Conservation (phyloP, 805 yeast genomes). For the Saccharomycopsis fibuligera region DNA sequence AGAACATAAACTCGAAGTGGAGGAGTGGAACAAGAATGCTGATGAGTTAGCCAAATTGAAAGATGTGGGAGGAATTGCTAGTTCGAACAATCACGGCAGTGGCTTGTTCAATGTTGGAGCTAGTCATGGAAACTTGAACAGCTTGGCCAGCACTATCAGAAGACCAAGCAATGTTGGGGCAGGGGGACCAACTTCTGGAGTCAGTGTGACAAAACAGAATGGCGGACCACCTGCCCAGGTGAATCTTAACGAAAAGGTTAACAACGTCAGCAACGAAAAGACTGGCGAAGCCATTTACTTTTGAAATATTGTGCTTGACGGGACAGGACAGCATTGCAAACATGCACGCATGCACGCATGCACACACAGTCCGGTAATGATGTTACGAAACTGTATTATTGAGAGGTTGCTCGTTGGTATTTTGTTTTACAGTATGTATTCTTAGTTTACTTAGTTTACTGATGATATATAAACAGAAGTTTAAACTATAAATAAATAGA, state of each 20-base stretch:
- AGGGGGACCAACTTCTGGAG: neutral
- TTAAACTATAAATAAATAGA: no score
- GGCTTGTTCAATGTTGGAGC: neutral
- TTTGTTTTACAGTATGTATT: no score
- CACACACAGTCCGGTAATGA: no score
- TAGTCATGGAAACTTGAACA: neutral
- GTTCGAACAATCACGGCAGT: neutral
- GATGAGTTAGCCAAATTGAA: conserved; percentile 17
- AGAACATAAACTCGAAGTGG: conserved; percentile 65
- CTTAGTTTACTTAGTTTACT: no score
- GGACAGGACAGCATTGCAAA: no score
- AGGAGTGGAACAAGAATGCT: conserved; percentile 54
- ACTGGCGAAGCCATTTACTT: neutral
- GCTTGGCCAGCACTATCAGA: neutral
- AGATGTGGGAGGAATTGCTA: neutral
- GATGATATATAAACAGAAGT: no score
- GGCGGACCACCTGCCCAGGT: neutral
- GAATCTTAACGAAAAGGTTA: neutral
- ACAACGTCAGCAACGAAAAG: neutral
- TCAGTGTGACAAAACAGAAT: neutral
- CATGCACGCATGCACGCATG: no score
- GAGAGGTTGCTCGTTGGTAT: no score
- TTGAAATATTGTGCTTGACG: no score
- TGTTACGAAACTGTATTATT: no score
- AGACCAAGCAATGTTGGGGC: neutral